These are phyloP conservation scores for Elsinoe arachidis DNA, from an alignment of 2,329 filamentous ascomycete genomes.

Conservation along the genomic window DNA sequence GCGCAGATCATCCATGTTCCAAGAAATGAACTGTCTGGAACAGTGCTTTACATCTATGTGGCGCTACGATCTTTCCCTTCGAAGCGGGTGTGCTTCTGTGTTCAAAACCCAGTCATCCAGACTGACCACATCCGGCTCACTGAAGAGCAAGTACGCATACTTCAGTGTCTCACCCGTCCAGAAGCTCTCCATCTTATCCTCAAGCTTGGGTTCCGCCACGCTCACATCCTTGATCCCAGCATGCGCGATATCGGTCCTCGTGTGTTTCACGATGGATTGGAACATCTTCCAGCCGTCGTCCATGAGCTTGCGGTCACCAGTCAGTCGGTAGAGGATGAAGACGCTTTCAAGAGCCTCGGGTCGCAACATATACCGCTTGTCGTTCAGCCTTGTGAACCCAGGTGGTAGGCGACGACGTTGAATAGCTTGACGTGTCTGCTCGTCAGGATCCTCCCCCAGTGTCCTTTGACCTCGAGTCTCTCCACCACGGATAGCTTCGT, in stretches of 20 bases:
- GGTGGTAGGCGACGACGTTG: conserved; percentile 40
- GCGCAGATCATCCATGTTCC: background rate
- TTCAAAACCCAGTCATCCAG: conserved; percentile 40
- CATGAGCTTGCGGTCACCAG: conserved; percentile 56
- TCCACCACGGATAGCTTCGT: conserved; percentile 31
- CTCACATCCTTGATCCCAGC: conserved; percentile 59
- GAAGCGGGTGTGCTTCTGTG: conserved; percentile 14
- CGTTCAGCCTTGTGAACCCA: conserved; percentile 49
- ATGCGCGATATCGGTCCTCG: conserved; percentile 54
- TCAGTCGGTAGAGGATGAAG: conserved; percentile 68
- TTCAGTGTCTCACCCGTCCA: conserved; percentile 56
- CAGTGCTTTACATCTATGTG: background rate
- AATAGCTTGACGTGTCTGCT: conserved; percentile 26
- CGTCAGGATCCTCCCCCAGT: conserved; percentile 12
- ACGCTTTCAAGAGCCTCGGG: conserved; percentile 76
- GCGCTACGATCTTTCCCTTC: background rate
- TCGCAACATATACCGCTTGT: conserved; percentile 55
- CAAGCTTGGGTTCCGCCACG: conserved; percentile 29
- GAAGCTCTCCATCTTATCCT: conserved; percentile 66
- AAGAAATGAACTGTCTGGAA: no score
- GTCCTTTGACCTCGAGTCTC: conserved; percentile 22
- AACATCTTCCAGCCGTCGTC: conserved; percentile 71
- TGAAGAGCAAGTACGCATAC: conserved; percentile 58
- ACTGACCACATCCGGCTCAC: conserved; percentile 49
- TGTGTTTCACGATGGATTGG: conserved; percentile 51